A percentile compares a stretch with the other conserved stretches of the same genome.
Evolutionary conservation across 2,329 filamentous ascomycete genomes (phyloP).

Genomic region (Gyromitra esculenta): DNA sequence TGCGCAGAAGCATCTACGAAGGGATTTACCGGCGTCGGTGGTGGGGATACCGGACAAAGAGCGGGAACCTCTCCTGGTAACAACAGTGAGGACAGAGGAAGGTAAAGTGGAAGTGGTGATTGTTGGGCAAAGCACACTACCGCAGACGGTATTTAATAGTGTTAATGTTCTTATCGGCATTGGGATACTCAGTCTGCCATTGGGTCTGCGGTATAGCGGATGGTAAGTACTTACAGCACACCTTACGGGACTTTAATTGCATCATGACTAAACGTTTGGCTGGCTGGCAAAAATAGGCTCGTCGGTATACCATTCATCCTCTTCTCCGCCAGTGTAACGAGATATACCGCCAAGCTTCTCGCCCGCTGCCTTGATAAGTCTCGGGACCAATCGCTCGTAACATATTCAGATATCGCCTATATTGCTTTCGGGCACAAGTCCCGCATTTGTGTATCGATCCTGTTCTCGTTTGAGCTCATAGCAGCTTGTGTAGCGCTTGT

Average conservation of each 20-base stretch:
- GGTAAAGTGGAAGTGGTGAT: constrained; percentile 85
- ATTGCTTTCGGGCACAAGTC: constrained; percentile 84
- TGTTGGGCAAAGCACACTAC: constrained; percentile 92
- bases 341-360: constrained; percentile 82
- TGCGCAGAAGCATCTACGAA: constrained; percentile 65
- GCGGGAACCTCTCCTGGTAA: constrained; percentile 81
- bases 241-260: constrained; percentile 17
- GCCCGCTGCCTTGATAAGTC: constrained; percentile 72
- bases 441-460: constrained; percentile 79
- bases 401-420: constrained; percentile 92
- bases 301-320: constrained; percentile 79
- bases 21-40: constrained; percentile 29
- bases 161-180: constrained; percentile 73
- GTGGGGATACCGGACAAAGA: constrained; percentile 66
- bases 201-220: constrained; percentile 69
- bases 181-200: constrained; percentile 84
- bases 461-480: constrained; percentile 88
- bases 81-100: constrained; percentile 74
- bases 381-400: constrained; percentile 83
- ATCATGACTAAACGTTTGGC: constrained; percentile 35
- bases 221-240: constrained; percentile 49
- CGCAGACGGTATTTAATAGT: constrained; percentile 95
- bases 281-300: constrained; percentile 47
- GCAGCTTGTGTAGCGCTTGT: constrained; percentile 89
- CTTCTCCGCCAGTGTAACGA: constrained; percentile 78